Evolutionary conservation across 148 eudicot species (phyloP).

Genomic region (Arbutus unedo): DNA sequence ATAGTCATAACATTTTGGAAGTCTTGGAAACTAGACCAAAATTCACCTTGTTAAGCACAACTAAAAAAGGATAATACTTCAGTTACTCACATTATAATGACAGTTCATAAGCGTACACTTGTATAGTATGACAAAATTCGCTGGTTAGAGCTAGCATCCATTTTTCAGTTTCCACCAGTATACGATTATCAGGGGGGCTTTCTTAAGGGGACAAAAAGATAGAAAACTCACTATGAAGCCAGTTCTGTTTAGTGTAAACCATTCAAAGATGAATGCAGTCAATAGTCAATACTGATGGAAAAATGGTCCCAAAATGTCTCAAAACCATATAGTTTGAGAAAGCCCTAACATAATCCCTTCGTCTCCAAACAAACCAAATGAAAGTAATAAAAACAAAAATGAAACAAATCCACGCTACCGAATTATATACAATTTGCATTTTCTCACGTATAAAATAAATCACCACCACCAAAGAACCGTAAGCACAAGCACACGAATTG

Average conservation of each 20-base stretch:
- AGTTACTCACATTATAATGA: background rate
- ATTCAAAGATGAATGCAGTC: background rate
- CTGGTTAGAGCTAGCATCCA: background rate
- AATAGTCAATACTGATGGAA: background rate
- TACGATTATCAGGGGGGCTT: background rate
- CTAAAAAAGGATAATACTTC: background rate
- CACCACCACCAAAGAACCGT: too few relatives aligned
- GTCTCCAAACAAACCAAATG: too few relatives aligned
- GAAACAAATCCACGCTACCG: too few relatives aligned
- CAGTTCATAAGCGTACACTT: background rate
- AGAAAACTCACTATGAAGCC: background rate
- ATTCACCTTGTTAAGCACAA: background rate
- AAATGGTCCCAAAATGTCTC: background rate
- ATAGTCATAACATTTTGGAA: background rate
- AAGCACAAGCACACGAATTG: too few relatives aligned
- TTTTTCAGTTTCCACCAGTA: background rate
- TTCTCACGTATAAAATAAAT: too few relatives aligned
- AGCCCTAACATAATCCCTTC: too few relatives aligned
- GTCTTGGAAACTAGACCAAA: background rate
- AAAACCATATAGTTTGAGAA: background rate
- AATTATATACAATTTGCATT: too few relatives aligned
- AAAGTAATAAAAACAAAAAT: too few relatives aligned
- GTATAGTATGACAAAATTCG: background rate
- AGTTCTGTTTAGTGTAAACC: background rate
- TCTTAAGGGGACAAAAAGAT: background rate